Evolutionary conservation across 2,329 filamentous ascomycete genomes (phyloP), one percentile per base, ranked within the genome.

Genomic region (Colletotrichum cordylinicola): DNA sequence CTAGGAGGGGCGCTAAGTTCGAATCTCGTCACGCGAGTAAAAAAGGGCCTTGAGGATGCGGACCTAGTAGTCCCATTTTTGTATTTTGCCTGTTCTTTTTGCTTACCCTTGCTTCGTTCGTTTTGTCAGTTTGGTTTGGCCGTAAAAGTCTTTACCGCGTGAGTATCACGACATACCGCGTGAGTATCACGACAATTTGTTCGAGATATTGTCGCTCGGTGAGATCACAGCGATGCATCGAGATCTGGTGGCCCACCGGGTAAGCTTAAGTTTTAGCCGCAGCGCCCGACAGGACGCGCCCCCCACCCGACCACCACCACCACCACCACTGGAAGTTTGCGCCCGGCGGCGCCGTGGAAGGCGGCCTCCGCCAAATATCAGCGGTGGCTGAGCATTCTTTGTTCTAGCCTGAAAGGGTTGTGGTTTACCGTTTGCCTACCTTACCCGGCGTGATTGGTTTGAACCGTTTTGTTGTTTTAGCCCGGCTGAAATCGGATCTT

Each of bases 191-290:
- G 43, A 13, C 10, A 52, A 52, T 8, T 21, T 52, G 2, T 58
- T n/a, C 55, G 31, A 5, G 31, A 35, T 31, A 21, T 52, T 21
- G 10, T 48, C 60, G 60, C 5, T 13, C 48, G 39, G 56, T 43
- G 27, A 37, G 6, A 67, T 60, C 18, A 24, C 43, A 18, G 10
- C 10, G 43, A 7, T 21, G 43, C n/a, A 37, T 39, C 18, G 31
- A 31, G n/a, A n/a, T 62, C 27, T 62, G 10, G 43, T 24, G 73
- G 73, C 70, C 73, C 73, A 75, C 70, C 39, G 31, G 64, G 73
- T 75, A 73, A 75, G 73, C 73, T 75, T 68, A 73, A 75, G n/a
- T 37, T 61, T 67, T 75, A 75, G 73, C 73, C 56, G 73, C 70
- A 33, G 33, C 70, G 58, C 58, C 18, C 29, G 31, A 33, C 31